A percentile compares a stretch with the other conserved stretches of the same genome.
phyloP scores from a whole-genome alignment of 106 monocot genomes.

The Dactylorhiza incarnata region DNA sequence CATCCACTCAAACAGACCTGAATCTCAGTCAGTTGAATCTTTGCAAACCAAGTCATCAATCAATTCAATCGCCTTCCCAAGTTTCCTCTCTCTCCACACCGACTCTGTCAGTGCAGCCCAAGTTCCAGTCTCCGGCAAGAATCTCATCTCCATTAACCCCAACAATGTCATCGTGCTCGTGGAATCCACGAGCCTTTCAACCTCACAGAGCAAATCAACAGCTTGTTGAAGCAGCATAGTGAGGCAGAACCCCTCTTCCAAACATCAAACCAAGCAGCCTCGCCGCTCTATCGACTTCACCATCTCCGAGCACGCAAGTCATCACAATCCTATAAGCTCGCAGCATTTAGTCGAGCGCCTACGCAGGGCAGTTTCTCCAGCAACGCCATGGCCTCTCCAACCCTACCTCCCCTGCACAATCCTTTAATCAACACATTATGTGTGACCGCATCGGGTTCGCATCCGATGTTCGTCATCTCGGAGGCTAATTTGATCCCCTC shows the following conservation, averaged over 20 bases:
- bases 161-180: conserved; percentile 36
- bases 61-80: conserved; percentile 29
- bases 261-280: conserved; percentile 65
- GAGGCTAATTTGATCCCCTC: conserved; percentile 57
- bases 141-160: conserved; percentile 58
- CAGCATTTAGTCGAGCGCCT: conserved; percentile 52
- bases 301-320: conserved; percentile 40
- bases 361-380: conserved; percentile 46
- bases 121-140: conserved; percentile 42
- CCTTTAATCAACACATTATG: conserved; percentile 71
- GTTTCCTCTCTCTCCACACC: conserved; percentile 60
- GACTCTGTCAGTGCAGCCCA: conserved; percentile 52
- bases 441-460: conserved; percentile 46
- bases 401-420: conserved; percentile 50
- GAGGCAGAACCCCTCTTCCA: conserved; percentile 55
- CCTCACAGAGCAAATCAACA: conserved; percentile 63
- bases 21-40: background rate
- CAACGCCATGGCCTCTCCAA: conserved; percentile 46
- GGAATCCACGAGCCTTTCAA: conserved; percentile 61
- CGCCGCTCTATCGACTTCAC: conserved; percentile 57
- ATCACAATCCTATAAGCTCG: conserved; percentile 86
- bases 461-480: conserved; percentile 66
- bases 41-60: conserved; percentile 17
- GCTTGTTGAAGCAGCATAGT: conserved; percentile 70
- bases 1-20: too few relatives aligned